These are phyloP conservation scores for Heimioporus sp. DNA, from an alignment of 768 basidiomycete species.

Conservation along the genomic window DNA sequence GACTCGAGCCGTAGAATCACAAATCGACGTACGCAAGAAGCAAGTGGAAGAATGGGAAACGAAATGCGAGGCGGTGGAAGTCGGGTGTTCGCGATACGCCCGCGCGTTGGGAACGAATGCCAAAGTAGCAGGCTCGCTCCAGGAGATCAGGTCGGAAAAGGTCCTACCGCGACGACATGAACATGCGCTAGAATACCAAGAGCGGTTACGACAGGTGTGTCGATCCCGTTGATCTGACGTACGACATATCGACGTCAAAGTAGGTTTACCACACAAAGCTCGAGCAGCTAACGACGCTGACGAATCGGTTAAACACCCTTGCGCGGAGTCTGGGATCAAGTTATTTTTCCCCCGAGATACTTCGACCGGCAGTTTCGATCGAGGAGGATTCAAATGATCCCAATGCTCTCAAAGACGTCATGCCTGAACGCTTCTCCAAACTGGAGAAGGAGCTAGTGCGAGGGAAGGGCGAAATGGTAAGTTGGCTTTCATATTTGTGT, in stretches of 20 bases:
- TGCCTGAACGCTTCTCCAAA: conserved; percentile 74
- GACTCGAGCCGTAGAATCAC: conserved; percentile 69
- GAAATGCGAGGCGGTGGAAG: conserved; percentile 61
- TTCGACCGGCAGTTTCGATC: conserved; percentile 43
- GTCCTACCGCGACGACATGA: conserved; percentile 73
- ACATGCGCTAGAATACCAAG: conserved; percentile 65
- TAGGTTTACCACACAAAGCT: conserved; percentile 76
- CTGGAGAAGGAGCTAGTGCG: conserved; percentile 83
- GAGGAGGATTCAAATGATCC: conserved; percentile 41
- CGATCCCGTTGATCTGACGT: neutral
- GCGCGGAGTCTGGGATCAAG: conserved; percentile 57
- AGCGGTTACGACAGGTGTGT: conserved; percentile 75
- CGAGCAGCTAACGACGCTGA: conserved; percentile 70
- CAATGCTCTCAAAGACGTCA: conserved; percentile 61
- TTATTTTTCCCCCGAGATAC: conserved; percentile 57
- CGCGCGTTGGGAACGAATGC: conserved; percentile 70
- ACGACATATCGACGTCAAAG: neutral
- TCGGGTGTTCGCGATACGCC: conserved; percentile 62
- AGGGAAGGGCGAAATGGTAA: conserved; percentile 83
- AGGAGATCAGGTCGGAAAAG: conserved; percentile 69
- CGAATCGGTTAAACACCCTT: conserved; percentile 59
- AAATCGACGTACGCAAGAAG: conserved; percentile 64
- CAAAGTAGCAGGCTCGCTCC: conserved; percentile 61
- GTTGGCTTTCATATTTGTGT: conserved; percentile 24
- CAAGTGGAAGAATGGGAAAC: conserved; percentile 77